Evolutionary conservation across 768 basidiomycete genomes (phyloP), one percentile per base, ranked within the genome.

Genomic region (Macrolepiota albuminosa): DNA sequence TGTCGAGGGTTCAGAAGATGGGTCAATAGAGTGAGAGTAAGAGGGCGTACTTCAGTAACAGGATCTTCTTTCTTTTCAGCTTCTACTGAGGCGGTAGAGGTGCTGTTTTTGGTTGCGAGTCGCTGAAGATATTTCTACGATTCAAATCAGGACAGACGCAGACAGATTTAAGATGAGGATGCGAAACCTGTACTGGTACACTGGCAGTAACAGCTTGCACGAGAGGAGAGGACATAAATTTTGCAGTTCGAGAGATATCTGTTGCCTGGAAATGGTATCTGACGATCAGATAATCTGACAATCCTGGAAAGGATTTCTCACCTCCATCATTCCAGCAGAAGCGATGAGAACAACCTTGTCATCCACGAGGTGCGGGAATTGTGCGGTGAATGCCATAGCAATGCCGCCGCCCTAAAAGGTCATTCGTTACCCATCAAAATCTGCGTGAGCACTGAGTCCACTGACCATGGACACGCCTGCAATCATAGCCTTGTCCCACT

Each of bases 381-480:
- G 79, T 0, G 84, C 79, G 0, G 82, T 79, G 64, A 93, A 92
- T 0, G 89, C 81, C 14, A 86, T 80, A 16, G 89, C 84, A 31
- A 93, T 82, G 0, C 79, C 89, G 33, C 89, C 91, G 3, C 91
- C 90, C 88, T 90, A 61, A 16, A 47, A 39, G n/a, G 42, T 43
- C n/a, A 43, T 31, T 43, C n/a, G 21, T 31, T 29, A 54, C 57
- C 53, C 37, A 54, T 46, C 60, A 51, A 59, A 39, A 7, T 29
- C 26, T 50, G 34, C 49, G 40, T 54, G 24, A 49, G 34, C 54
- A 40, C n/a, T 37, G 42, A 59, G 53, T 21, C 31, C 39, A 61
- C 78, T 39, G 57, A 86, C 89, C 91, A 93, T 93, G 24, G 90
- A 92, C 16, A 91, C 74, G 14, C 89, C 91, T 0, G 82, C 82